These are phyloP conservation scores for Chrysoporthe austroafricana DNA, from an alignment of 2,329 filamentous ascomycete genomes.

Conservation along the genomic window DNA sequence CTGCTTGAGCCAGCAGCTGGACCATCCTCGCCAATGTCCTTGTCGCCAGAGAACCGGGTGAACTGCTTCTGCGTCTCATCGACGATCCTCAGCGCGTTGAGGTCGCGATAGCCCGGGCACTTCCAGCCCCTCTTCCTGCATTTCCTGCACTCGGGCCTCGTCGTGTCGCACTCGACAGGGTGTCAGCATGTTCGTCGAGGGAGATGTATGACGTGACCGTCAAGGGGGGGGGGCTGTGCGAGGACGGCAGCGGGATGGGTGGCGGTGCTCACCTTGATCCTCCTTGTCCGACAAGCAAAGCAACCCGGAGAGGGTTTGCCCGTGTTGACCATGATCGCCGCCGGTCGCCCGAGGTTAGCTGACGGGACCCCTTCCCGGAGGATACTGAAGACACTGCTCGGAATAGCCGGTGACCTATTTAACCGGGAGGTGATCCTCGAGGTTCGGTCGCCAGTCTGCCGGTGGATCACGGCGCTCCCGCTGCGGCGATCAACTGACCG, in stretches of 20 bases:
- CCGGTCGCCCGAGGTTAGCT: neutral
- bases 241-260: neutral
- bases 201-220: neutral
- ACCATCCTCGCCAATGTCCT: conserved; percentile 19
- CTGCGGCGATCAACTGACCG: neutral
- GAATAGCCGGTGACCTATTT: neutral
- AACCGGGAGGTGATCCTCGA: neutral
- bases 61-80: conserved; percentile 29
- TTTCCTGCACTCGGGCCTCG: conserved; percentile 29
- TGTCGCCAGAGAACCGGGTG: conserved; percentile 28
- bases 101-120: conserved; percentile 29
- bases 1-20: conserved; percentile 14
- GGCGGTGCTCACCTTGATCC: conserved; percentile 26
- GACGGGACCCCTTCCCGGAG: neutral
- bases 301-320: conserved; percentile 29
- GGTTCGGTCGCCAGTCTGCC: neutral
- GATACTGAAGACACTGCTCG: neutral
- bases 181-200: neutral
- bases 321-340: conserved; percentile 27
- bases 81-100: conserved; percentile 29
- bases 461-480: neutral
- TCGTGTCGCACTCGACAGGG: conserved; percentile 24
- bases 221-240: neutral
- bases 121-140: conserved; percentile 28
- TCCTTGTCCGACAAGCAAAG: conserved; percentile 27